These are phyloP conservation scores for Nevesoporus exiguus DNA, from an alignment of 768 basidiomycete genomes.

Conservation along the genomic window DNA sequence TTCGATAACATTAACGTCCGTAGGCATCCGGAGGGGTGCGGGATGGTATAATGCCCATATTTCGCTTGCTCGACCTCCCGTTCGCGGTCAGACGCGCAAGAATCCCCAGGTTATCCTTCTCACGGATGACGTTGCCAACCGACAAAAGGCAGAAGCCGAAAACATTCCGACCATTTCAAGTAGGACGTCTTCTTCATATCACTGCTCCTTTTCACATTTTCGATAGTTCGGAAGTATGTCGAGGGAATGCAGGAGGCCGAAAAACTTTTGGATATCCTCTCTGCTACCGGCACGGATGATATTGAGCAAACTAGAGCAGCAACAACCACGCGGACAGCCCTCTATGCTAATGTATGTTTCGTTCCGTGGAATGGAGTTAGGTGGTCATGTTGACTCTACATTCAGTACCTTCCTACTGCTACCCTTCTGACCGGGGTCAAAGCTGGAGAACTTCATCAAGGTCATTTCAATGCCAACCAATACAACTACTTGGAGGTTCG, in stretches of 20 bases:
- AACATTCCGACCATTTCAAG: conserved; percentile 64
- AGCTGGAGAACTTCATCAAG: conserved; percentile 80
- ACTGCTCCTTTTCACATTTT: not conserved
- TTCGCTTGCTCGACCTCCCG: conserved; percentile 44
- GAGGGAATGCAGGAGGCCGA: conserved; percentile 63
- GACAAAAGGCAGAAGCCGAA: conserved; percentile 65
- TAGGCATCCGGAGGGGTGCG: conserved; percentile 86
- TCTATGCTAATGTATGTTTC: conserved; percentile 70
- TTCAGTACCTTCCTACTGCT: conserved; percentile 73
- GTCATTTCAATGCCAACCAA: conserved; percentile 90
- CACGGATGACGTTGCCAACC: conserved; percentile 86
- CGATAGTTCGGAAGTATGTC: conserved; percentile 73
- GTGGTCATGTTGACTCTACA: not conserved
- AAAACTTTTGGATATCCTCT: conserved; percentile 77
- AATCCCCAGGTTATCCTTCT: conserved; percentile 71
- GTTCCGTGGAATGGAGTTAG: not conserved
- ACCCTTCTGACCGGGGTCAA: conserved; percentile 81
- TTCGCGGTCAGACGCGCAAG: conserved; percentile 46
- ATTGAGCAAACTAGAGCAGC: conserved; percentile 61
- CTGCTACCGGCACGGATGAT: conserved; percentile 59
- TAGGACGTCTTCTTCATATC: conserved; percentile 23
- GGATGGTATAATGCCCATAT: conserved; percentile 86
- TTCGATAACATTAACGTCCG: not conserved
- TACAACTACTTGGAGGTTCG: conserved; percentile 93
- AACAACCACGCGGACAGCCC: conserved; percentile 49